These are phyloP conservation scores for Ceratobasidium sp. DNA, from an alignment of 1,284 basidiomycete species.

Conservation along the genomic window DNA sequence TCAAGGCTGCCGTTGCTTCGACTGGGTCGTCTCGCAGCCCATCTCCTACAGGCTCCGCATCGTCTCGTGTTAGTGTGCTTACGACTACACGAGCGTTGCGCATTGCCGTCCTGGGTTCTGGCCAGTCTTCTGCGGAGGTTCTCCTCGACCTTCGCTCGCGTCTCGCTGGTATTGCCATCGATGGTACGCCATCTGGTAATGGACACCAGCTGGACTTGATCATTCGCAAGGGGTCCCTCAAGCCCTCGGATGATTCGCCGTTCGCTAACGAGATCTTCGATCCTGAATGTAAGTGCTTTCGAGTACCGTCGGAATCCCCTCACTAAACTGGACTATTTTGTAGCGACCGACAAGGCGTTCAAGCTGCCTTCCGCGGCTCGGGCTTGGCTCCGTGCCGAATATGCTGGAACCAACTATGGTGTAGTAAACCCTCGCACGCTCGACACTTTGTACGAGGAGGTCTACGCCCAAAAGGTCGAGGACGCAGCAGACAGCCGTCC, in stretches of 20 bases:
- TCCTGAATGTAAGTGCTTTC: conserved; percentile 58
- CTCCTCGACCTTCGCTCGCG: conserved; percentile 56
- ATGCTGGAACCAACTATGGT: conserved; percentile 66
- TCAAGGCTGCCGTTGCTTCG: conserved; percentile 23
- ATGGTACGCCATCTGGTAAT: conserved; percentile 49
- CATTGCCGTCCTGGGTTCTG: conserved; percentile 65
- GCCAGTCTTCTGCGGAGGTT: conserved; percentile 67
- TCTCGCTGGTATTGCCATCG: conserved; percentile 56
- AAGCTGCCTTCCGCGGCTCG: conserved; percentile 56
- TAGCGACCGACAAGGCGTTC: conserved; percentile 57
- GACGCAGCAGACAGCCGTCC: conserved; percentile 49
- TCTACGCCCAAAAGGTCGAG: conserved; percentile 67
- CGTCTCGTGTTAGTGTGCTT: conserved; percentile 1
- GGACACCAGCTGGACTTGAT: conserved; percentile 64
- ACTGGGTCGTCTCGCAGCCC: conserved; percentile 29
- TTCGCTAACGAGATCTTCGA: conserved; percentile 71
- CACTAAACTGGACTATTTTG: conserved; percentile 25
- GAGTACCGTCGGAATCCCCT: conserved; percentile 12
- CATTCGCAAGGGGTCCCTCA: conserved; percentile 64
- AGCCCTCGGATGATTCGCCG: conserved; percentile 67
- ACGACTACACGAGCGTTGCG: conserved; percentile 48
- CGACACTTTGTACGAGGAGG: conserved; percentile 62
- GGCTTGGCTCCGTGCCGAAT: conserved; percentile 58
- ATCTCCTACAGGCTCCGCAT: conserved; percentile 3
- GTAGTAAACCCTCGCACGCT: conserved; percentile 64